phyloP scores from a whole-genome alignment of 306 rosid genomes.

The Abrus precatorius region DNA sequence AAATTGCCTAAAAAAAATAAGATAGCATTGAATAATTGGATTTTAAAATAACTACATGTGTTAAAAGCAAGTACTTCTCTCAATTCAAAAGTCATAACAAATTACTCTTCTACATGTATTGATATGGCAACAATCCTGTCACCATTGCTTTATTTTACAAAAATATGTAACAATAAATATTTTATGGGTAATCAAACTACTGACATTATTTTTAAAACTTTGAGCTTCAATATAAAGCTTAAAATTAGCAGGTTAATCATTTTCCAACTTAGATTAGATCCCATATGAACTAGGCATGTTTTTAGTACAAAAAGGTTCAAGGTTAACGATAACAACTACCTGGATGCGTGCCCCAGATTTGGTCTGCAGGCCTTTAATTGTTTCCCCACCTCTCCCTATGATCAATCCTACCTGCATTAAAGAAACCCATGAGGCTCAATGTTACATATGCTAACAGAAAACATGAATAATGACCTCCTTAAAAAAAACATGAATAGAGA shows the following conservation, averaged over 20 bases:
- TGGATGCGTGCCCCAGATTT: conserved; percentile 97
- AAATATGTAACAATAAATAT: neutral
- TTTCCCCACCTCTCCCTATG: conserved; percentile 98
- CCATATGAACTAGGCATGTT: neutral
- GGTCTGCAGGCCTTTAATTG: conserved; percentile 92
- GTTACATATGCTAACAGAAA: conserved; percentile 4
- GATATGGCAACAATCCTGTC: neutral
- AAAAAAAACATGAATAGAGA: conserved; percentile 15
- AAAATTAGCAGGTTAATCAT: neutral
- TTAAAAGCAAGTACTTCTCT: neutral
- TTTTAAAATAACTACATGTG: neutral
- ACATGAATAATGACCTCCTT: neutral
- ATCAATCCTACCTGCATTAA: conserved; percentile 88
- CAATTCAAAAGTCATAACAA: too few relatives aligned
- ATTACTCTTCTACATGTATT: too few relatives aligned
- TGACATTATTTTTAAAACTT: neutral
- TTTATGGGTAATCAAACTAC: neutral
- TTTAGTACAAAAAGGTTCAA: conserved; percentile 2
- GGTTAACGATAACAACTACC: conserved; percentile 76
- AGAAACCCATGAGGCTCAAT: neutral
- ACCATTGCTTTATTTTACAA: neutral
- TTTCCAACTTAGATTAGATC: conserved; percentile 29
- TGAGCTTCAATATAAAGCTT: neutral
- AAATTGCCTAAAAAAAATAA: neutral
- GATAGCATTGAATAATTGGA: neutral